Conservation (phyloP, 345 rosid species). For the Barbarea vulgaris region DNA sequence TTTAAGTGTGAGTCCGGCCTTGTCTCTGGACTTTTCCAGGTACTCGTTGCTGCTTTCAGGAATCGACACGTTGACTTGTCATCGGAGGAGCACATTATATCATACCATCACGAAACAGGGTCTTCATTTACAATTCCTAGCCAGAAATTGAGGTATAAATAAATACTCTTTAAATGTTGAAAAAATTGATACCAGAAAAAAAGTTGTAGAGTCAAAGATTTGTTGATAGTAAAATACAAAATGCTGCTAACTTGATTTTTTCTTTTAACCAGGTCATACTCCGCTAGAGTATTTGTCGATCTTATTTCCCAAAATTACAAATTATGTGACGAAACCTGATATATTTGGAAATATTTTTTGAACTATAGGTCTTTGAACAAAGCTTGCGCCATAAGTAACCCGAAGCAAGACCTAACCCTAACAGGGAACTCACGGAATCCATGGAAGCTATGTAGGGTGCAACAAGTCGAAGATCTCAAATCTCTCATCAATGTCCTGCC, state of each 20-base stretch:
- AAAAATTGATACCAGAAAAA: not conserved
- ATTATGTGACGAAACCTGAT: not conserved
- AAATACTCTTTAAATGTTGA: not conserved
- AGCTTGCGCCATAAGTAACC: constrained; percentile 51
- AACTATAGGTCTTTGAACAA: constrained; percentile 54
- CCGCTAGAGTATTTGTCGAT: not conserved
- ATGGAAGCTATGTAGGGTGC: constrained; percentile 59
- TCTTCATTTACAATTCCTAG: constrained; percentile 41
- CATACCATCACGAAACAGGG: constrained; percentile 29
- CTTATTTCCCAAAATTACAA: not conserved
- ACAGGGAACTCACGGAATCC: constrained; percentile 43
- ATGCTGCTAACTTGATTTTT: not conserved
- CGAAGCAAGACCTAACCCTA: constrained; percentile 37
- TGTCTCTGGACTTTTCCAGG: constrained; percentile 54
- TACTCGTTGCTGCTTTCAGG: constrained; percentile 43
- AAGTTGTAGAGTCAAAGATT: too few species aligned
- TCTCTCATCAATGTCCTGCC: constrained; percentile 52
- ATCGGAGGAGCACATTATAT: not conserved
- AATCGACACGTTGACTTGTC: constrained; percentile 40
- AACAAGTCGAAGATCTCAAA: constrained; percentile 70
- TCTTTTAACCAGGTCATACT: not conserved
- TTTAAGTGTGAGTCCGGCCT: constrained; percentile 41
- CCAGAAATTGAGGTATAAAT: constrained; percentile 50
- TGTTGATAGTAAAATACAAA: not conserved
- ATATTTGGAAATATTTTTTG: constrained; percentile 1